Evolutionary conservation across 2,329 filamentous ascomycete species (phyloP), one percentile per base, ranked within the genome.

Genomic region (Xylariaceae sp.): DNA sequence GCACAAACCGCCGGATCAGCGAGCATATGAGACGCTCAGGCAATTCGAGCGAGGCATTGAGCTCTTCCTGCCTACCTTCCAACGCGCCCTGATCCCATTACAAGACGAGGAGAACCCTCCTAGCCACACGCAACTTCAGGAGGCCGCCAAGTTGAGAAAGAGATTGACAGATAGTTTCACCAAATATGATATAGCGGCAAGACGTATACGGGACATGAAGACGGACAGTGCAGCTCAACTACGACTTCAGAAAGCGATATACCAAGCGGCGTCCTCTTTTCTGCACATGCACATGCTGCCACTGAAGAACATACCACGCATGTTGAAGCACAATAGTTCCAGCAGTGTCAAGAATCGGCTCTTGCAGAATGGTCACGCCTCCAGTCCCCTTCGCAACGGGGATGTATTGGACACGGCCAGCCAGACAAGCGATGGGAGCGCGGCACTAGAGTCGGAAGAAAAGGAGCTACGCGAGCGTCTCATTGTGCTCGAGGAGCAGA

Each of bases 271-370:
- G 1, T 89, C 85, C 42, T 78, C 79, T 39, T 96, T 96, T 58
- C 69, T 96, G 4, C 90, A 95, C 60, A 77, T 89, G 4, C 88
- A 96, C 59, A 94, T 96, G 88, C 76, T 96, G 7, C 89, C 91
- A 0, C 71, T 96, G 12, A 94, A 88, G 62, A 80, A 80, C 22
- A 71, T 90, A 0, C 86, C 86, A 0, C 79, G 81, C 34, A 72
- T 89, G 53, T 72, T 90, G 14, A 80, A 76, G 20, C 59, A 60
- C 3, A 71, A 70, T 42, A 67, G 69, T 6, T 65, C 68, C 3
- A 69, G 69, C 34, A 61, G 60, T 3, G 58, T 59, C 1, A 55
- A 55, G 29, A 50, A 53, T 34, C 64, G 64, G 5, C 59, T 68
- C 32, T 55, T 67, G 4, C 54, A 62, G 2, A 67, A 68, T 32